A percentile compares a stretch with the other conserved stretches of the same genome.
These are phyloP conservation scores for Wickerhamiella occidentalis DNA, from an alignment of 805 yeast genomes.

Conservation along the genomic window DNA sequence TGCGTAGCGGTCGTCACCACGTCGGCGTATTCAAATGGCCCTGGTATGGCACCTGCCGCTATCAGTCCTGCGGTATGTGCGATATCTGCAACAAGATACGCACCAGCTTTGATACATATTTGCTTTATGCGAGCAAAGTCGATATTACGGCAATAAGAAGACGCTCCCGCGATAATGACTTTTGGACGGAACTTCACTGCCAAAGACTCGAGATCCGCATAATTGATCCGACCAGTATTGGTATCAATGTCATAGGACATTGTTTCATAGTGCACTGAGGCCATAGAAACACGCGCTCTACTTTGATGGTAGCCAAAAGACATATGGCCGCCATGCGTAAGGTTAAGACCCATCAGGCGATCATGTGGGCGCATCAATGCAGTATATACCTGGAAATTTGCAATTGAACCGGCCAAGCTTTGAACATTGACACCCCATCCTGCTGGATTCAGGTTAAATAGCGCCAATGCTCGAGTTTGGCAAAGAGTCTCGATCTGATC, in stretches of 20 bases:
- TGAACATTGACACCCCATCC: constrained; percentile 98
- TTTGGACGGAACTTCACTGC: constrained; percentile 90
- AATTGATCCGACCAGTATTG: constrained; percentile 88
- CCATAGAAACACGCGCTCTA: constrained; percentile 82
- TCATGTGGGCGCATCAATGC: constrained; percentile 93
- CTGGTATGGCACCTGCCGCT: constrained; percentile 87
- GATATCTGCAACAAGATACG: constrained; percentile 93
- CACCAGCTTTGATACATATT: constrained; percentile 92
- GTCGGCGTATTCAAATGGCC: constrained; percentile 95
- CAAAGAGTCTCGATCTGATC: constrained; percentile 87
- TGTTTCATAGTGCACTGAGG: constrained; percentile 92
- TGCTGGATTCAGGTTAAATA: constrained; percentile 64
- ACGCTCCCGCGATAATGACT: constrained; percentile 93
- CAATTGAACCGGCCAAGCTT: constrained; percentile 93
- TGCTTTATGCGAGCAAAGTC: constrained; percentile 92
- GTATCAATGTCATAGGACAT: constrained; percentile 94
- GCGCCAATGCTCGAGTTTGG: constrained; percentile 85
- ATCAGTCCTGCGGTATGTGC: constrained; percentile 96
- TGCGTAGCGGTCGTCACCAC: constrained; percentile 98
- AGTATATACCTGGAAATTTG: constrained; percentile 90
- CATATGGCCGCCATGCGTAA: constrained; percentile 98
- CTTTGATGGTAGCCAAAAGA: constrained; percentile 97
- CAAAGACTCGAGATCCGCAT: constrained; percentile 82
- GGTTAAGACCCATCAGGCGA: constrained; percentile 92
- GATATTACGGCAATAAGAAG: constrained; percentile 91